Base-by-base conservation (phyloP, 176 grass and related monocot species). In the Lolium perenne region DNA sequence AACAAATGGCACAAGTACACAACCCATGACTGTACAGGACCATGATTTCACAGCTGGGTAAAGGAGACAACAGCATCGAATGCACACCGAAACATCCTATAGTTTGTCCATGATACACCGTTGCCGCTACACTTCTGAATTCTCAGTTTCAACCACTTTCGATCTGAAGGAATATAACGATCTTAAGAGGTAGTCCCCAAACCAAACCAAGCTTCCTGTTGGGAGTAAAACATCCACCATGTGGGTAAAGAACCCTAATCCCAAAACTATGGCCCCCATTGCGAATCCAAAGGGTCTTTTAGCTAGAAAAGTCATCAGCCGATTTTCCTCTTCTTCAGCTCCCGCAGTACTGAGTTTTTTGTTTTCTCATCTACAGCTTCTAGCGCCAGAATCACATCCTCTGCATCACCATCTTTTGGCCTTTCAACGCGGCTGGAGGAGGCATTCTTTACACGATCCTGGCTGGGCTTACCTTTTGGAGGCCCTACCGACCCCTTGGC, bases 251-350 rank as follows among this genome's bases (percentile, higher is more conserved):
- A 29, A 29, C 26, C 26, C 26, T 29, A 29, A 29, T 29, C 26
- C 26, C 26, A 29, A 29, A 29, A 29, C 26, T 2, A 29, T 29
- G 26, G 26, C 26, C 26, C 26, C 26, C 26, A 29, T 29, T 29
- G 26, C 26, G 26, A 29, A 29, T 29, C 26, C 26, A 29, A 29
- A 29, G 26, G 26, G 26, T 29, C 26, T 29, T 29, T 29, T 29
- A 29, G 26, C 26, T 29, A 29, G 26, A 29, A 29, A 29, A 29
- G 48, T 87, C 77, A 87, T 53, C 88, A 73, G 29, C 87, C 26
- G 18, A 46, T 89, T 66, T 81, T 87, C 71, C 69, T 83, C 71
- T 50, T 90, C 85, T 84, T 90, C 29, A 87, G 58, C 65, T 90
- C 88, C 64, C 4, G 62, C 53, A 76, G 32, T 53, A 85, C 60